Conservation (phyloP, 805 yeast species). For the Metschnikowia koreensis region DNA sequence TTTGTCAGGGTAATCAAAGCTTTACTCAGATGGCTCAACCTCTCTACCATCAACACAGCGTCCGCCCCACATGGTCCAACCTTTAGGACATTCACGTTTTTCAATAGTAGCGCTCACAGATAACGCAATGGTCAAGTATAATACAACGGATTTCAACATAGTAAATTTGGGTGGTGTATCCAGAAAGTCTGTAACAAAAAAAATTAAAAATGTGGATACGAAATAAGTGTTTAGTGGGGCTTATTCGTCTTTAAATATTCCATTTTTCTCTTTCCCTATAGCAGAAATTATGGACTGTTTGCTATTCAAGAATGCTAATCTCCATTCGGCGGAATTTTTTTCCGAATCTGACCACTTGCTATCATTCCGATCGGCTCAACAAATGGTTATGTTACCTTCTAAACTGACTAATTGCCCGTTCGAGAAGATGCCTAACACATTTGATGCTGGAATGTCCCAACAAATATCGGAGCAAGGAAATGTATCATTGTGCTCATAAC, state of each 20-base stretch:
- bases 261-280: background rate
- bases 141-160: background rate
- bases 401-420: background rate
- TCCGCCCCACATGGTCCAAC: background rate
- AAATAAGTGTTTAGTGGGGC: background rate
- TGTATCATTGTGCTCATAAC: background rate
- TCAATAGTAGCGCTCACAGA: background rate
- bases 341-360: background rate
- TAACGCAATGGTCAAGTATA: background rate
- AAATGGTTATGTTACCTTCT: background rate
- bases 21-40: background rate
- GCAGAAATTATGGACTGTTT: background rate
- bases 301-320: background rate
- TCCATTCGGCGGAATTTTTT: background rate
- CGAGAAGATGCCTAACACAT: background rate
- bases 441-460: background rate
- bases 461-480: background rate
- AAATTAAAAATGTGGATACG: background rate
- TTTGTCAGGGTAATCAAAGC: background rate
- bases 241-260: background rate
- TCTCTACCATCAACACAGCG: background rate
- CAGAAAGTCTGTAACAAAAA: background rate
- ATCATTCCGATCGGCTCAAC: background rate
- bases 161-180: background rate
- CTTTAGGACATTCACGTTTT: background rate